A percentile compares a stretch with the other conserved stretches of the same genome.
Conservation (phyloP, 192 early-diverging fungal species). For the Rhizoclosmatium globosum region DNA sequence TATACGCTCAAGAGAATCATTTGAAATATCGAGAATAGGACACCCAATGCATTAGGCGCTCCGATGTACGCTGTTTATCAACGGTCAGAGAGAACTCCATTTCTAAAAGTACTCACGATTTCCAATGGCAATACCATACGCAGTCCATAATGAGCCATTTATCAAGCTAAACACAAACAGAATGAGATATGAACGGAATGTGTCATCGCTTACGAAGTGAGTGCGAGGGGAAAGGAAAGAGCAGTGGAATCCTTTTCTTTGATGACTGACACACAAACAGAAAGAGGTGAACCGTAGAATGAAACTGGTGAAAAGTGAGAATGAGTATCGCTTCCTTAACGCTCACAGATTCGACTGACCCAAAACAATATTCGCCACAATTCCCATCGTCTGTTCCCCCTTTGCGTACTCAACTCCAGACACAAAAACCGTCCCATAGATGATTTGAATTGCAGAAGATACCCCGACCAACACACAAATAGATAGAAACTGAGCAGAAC, state of each 20-base stretch:
- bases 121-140: neutral
- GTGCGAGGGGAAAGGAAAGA: neutral
- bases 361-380: conserved; percentile 5
- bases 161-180: neutral
- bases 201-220: neutral
- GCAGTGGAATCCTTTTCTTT: conserved; percentile 1
- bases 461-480: neutral
- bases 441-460: neutral
- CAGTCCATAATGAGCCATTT: neutral
- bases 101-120: conserved; percentile 1
- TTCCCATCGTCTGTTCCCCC: neutral
- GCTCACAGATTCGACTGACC: neutral
- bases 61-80: conserved; percentile 8
- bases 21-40: conserved; percentile 21
- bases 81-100: neutral
- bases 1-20: neutral
- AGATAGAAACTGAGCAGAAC: neutral
- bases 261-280: conserved; percentile 1
- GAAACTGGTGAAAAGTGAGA: neutral
- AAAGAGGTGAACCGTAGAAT: conserved; percentile 5
- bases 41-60: conserved; percentile 20
- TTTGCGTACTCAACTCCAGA: neutral
- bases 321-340: neutral
- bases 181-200: neutral
- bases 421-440: neutral